These are phyloP conservation scores for Fusarium oligoseptatum DNA, from an alignment of 2,329 filamentous ascomycete species.

Conservation along the genomic window DNA sequence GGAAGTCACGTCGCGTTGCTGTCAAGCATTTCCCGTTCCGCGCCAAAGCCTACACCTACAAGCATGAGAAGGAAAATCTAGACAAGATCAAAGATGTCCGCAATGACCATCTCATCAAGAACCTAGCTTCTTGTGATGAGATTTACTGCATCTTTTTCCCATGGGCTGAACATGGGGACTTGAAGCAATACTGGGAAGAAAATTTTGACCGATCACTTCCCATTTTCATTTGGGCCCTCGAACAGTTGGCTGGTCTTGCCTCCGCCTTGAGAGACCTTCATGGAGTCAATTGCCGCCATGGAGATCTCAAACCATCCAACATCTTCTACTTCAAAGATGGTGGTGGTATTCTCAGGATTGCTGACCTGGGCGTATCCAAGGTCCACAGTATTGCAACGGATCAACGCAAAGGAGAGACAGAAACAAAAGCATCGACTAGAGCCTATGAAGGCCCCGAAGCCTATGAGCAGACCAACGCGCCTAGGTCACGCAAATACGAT, in stretches of 20 bases:
- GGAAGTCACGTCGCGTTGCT: not conserved
- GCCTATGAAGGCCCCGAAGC: not conserved
- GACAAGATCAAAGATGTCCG: not conserved
- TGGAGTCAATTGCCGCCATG: not conserved
- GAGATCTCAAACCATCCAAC: not conserved
- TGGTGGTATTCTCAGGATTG: not conserved
- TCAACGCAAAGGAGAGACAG: not conserved
- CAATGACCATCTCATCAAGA: not conserved
- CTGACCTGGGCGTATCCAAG: not conserved
- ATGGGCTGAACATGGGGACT: not conserved
- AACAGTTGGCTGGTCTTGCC: not conserved
- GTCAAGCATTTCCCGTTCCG: not conserved
- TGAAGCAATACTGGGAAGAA: not conserved
- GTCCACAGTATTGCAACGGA: not conserved
- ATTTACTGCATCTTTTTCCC: not conserved
- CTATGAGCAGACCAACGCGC: rapidly evolving
- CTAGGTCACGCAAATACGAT: not conserved
- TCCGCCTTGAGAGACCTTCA: not conserved
- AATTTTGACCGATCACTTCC: not conserved
- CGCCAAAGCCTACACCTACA: not conserved
- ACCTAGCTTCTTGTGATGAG: not conserved
- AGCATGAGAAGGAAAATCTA: not conserved
- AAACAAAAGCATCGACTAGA: not conserved
- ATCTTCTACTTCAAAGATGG: not conserved
- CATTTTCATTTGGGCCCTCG: not conserved